These are phyloP conservation scores for Apophysomyces elegans DNA, from an alignment of 371 early-diverging fungal species.

Conservation along the genomic window DNA sequence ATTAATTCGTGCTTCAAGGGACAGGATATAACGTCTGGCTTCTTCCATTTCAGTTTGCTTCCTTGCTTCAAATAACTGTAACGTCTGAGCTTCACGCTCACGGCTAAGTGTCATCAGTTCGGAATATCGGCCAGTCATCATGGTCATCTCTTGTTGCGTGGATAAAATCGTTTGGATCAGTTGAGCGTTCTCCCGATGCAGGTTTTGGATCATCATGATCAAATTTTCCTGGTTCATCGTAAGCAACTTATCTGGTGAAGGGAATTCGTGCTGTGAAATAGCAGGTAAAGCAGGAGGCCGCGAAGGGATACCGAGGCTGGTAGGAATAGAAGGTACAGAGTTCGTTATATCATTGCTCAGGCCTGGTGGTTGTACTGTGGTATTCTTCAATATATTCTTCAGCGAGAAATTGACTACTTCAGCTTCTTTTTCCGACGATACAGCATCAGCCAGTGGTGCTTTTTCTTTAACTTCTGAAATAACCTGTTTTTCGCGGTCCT, in stretches of 20 bases:
- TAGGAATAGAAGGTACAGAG: not conserved
- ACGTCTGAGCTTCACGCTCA: conserved; percentile 43
- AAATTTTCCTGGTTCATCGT: conserved; percentile 26
- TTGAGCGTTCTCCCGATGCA: conserved; percentile 49
- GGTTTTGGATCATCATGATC: conserved; percentile 34
- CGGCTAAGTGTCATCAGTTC: conserved; percentile 46
- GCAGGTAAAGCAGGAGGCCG: not conserved
- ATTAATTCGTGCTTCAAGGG: conserved; percentile 35
- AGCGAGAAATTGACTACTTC: conserved; percentile 7
- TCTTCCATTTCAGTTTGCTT: conserved; percentile 56
- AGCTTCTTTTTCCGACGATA: not conserved
- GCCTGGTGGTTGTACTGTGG: not conserved
- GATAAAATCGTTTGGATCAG: conserved; percentile 41
- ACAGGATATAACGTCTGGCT: conserved; percentile 44
- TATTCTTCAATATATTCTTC: not conserved
- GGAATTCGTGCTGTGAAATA: too few species aligned
- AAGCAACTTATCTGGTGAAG: conserved; percentile 8
- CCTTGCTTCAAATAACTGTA: conserved; percentile 28
- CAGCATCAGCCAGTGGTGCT: not conserved
- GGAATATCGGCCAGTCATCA: conserved; percentile 43
- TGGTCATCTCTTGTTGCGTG: conserved; percentile 53
- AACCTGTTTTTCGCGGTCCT: too few species aligned
- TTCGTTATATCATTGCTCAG: not conserved
- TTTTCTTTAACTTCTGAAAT: not conserved
- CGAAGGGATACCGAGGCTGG: not conserved